A percentile compares a stretch with the other conserved stretches of the same genome.
Evolutionary conservation across 2,329 filamentous ascomycete genomes (phyloP).

Genomic region (Claviceps sp.): DNA sequence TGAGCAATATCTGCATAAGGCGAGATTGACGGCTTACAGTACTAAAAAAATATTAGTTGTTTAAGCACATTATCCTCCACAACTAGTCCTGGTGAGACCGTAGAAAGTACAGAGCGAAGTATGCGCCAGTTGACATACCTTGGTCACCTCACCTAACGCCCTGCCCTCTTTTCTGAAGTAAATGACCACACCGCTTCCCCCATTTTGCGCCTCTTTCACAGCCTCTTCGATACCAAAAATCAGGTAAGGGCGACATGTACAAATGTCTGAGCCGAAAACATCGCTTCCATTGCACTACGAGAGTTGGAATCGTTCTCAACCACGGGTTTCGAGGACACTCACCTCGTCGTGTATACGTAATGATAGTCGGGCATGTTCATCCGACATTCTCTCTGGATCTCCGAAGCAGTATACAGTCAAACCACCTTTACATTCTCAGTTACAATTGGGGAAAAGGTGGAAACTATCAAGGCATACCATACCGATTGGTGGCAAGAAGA

Average conservation of each 20-base stretch:
- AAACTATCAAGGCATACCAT: slow-evolving; percentile 20
- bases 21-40: slow-evolving; percentile 25
- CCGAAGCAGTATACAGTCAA: slow-evolving; percentile 96
- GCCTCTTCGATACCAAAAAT: slow-evolving; percentile 97
- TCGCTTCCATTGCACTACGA: slow-evolving; percentile 80
- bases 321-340: slow-evolving; percentile 6
- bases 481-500: slow-evolving; percentile 90
- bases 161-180: slow-evolving; percentile 98
- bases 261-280: slow-evolving; percentile 96
- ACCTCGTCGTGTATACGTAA: slow-evolving; percentile 65
- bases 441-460: neutral
- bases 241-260: slow-evolving; percentile 88
- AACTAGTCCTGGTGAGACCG: too few species aligned
- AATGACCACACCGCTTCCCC: slow-evolving; percentile 88
- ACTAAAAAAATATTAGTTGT: slow-evolving; percentile 19
- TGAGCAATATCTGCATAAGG: slow-evolving; percentile 2
- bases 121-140: slow-evolving; percentile 49
- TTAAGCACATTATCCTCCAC: neutral
- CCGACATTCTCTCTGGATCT: slow-evolving; percentile 84
- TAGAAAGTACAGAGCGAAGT: neutral
- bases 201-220: slow-evolving; percentile 90
- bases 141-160: slow-evolving; percentile 88
- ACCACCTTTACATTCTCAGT: slow-evolving; percentile 40
- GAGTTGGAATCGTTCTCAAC: neutral
- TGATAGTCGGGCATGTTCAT: slow-evolving; percentile 67